These are phyloP conservation scores for Alternaria arborescens DNA, from an alignment of 2,329 filamentous ascomycete species.

Conservation along the genomic window DNA sequence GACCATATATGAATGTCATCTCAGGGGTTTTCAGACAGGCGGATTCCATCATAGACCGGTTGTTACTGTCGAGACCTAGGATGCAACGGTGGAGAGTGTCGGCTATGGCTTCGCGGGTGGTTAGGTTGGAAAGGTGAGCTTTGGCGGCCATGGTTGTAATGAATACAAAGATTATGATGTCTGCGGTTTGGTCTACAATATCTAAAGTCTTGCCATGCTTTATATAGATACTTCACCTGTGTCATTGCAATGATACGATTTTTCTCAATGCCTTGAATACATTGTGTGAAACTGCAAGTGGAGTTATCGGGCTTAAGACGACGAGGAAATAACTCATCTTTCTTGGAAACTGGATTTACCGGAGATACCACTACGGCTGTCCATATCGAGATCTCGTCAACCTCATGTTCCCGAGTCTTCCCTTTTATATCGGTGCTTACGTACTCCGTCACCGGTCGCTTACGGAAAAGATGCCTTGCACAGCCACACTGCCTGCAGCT, in stretches of 20 bases:
- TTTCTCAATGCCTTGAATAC: neutral
- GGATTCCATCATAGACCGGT: constrained; percentile 30
- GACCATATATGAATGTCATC: constrained; percentile 28
- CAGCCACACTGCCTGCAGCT: constrained; percentile 1
- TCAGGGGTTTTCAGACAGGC: constrained; percentile 25
- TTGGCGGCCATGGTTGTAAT: neutral
- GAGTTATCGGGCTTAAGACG: constrained; percentile 1
- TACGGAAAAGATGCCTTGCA: constrained; percentile 3
- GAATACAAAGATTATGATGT: neutral
- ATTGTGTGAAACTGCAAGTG: neutral
- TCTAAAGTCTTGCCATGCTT: neutral
- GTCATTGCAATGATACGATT: neutral
- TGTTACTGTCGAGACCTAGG: constrained; percentile 35
- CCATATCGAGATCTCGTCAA: neutral
- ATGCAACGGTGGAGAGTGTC: constrained; percentile 36
- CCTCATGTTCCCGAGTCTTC: neutral
- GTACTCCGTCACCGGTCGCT: neutral
- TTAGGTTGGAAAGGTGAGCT: constrained; percentile 11
- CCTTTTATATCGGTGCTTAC: neutral
- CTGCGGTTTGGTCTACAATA: neutral
- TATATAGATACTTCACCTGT: neutral
- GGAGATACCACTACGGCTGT: neutral
- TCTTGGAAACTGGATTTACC: neutral
- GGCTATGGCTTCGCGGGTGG: constrained; percentile 31
- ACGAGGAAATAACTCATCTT: neutral